Evolutionary conservation across 1,284 basidiomycete species (phyloP), one percentile per base, ranked within the genome.

Genomic region (Cerioporus squamosus): DNA sequence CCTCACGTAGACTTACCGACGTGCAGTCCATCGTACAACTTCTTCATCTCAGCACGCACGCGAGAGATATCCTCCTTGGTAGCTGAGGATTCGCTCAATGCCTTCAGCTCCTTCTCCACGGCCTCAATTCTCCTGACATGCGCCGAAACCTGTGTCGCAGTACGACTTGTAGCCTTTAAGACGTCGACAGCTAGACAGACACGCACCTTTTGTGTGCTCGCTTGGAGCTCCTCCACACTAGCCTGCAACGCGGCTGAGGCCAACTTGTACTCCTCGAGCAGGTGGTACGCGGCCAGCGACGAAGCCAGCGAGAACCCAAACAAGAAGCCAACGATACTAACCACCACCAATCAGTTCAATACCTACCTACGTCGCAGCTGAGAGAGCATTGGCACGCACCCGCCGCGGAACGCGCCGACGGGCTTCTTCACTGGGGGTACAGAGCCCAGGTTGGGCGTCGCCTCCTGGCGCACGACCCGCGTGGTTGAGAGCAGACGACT

Each of bases 251-350:
- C 83, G 24, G 89, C 88, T 5, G 90, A 93, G 8, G 95, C 94
- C 51, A 85, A 79, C 73, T 94, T 93, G 76, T 95, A 95, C 76
- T 97, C 95, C 65, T 96, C 91, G 51, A 96, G 78, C 24, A 97
- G 79, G 71, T 93, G 88, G 72, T 94, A 96, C 48, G 93, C 90
- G 46, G 93, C 93, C 68, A 90, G 86, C 0, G 91, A 88, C 1
- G 93, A 90, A 7, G 90, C 90, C 43, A 94, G 74, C 5, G 93
- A 94, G 77, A 96, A 95, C 0, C 94, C 94, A 67, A 95, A 85
- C 44, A 96, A 76, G 72, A 97, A 97, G 0, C 95, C 95, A 26
- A 95, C 83, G 56, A 97, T 86, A 50, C 93, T 95, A 26, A 3
- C 9, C 65, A 14, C 39, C 18, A 44, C 26, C 22, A n/a, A 3